Evolutionary conservation across 441 rosid species (phyloP), one percentile per base, ranked within the genome.

Genomic region (Brassica hybrid): DNA sequence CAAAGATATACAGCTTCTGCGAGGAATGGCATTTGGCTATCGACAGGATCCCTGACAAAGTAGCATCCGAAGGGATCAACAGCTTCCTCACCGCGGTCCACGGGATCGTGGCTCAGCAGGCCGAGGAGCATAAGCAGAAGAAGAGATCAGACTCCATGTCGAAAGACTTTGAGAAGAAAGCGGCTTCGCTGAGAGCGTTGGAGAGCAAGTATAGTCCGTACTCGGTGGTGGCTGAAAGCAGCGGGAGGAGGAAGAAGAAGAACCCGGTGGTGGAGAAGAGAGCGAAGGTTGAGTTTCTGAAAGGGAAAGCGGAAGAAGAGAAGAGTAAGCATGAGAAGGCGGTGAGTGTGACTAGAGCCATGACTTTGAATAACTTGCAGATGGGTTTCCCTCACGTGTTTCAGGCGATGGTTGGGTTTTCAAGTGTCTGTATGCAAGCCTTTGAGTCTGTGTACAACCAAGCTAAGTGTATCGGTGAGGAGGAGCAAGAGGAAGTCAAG

Each of bases 41-140:
- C 2, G 97, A 93, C 76, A 77, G 93, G 65, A 88, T 91, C 76
- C 99, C 97, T 2, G 97, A 92, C 83, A 93, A 89, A 82, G 97
- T 94, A 64, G 97, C 97, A 80, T 90, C 97, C 0, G 97, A 94
- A 85, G 98, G 96, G 69, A 92, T 94, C 82, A 92, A 90, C 71
- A 91, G 96, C 83, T 89, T 94, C 80, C 65, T 91, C 32, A 82
- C 87, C 0, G 95, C 89, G 9, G 87, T 94, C 69, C 97, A 91
- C 14, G 92, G 91, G 10, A 89, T 94, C 7, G 96, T 94, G 32
- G 87, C 82, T 54, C 97, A 94, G 71, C 98, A 94, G 58, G 86
- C 85, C 4, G 97, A 87, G 11, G 98, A 94, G 77, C 85, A 91
- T 30, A 91, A 91, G 81, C 97, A 91, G 76, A 89, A 89, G 91